Base-by-base conservation (phyloP, 2,329 filamentous ascomycete species). In the Colletotrichum melonis region DNA sequence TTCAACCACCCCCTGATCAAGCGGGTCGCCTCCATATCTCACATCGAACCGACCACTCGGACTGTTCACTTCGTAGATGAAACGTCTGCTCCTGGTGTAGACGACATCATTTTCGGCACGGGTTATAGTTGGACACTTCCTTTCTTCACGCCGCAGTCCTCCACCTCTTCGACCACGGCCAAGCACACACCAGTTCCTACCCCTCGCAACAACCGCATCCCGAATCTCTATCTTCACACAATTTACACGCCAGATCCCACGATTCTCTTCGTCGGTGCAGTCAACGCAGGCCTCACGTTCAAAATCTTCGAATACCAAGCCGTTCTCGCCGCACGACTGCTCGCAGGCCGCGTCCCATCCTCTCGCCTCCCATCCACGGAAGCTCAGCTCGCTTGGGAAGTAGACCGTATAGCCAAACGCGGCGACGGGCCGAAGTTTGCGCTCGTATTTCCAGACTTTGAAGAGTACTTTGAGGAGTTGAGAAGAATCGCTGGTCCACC, bases 251-350 rank as follows among this genome's bases (percentile, higher is more conserved):
- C 84, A 19, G 90, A 92, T 72, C 87, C 89, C 0, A 88, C 85
- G 0, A 80, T 92, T 4, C 80, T 88, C 3, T 92, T 92, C 75
- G 83, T 92, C 1, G 90, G 90, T 22, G 90, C 90, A 4, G 88
- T 87, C 0, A 82, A 83, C 2, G 87, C 88, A 0, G 89, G 88
- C 0, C 80, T 93, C 24, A 93, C 91, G 0, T 93, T 93, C 82
- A 92, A 91, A 77, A 86, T 92, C 32, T 92, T 92, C 67, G 91
- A 93, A 80, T 92, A 90, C 89, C 91, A 93, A 77, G 90, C 90
- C 4, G 90, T 92, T 0, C 84, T 89, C 1, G 89, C 88, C 0
- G 90, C 91, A 0, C 83, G 90, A 0, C 79, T 91, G 1, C 83
- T 92, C 0, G 87, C 91, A 0, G 89, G 89, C 0, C 84, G 89